phyloP scores from a whole-genome alignment of 2,329 filamentous ascomycete genomes.

The Dactylellina cionopaga region DNA sequence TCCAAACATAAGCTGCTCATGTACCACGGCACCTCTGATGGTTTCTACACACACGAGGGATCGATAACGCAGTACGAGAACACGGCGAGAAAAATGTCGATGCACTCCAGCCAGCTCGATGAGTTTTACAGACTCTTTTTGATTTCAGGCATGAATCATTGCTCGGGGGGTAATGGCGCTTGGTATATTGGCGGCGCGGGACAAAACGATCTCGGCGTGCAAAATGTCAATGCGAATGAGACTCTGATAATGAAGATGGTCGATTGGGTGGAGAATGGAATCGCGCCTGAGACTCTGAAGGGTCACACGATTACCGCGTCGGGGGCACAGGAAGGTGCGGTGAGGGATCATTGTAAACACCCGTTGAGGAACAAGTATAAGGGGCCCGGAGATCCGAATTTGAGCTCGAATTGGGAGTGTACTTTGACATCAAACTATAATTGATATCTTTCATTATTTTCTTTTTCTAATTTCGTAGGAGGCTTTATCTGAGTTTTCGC shows the following conservation, averaged over 20 bases:
- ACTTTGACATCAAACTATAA: constrained; percentile 6
- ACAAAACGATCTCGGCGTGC: constrained; percentile 12
- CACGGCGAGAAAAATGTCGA: constrained; percentile 18
- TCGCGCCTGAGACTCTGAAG: constrained; percentile 58
- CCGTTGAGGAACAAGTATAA: constrained; percentile 36
- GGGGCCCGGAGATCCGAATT: constrained; percentile 23
- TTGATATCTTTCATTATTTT: too few species aligned
- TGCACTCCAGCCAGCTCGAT: constrained; percentile 49
- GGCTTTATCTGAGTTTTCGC: too few species aligned
- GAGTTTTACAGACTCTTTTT: constrained; percentile 59
- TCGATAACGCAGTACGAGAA: constrained; percentile 12
- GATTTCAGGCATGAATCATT: constrained; percentile 59
- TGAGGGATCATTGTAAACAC: constrained; percentile 29
- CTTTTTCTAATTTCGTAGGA: too few species aligned
- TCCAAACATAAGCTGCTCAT: constrained; percentile 63
- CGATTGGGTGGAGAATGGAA: constrained; percentile 64
- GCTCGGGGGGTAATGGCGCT: constrained; percentile 57
- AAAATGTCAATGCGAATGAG: background rate
- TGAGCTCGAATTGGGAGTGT: constrained; percentile 24
- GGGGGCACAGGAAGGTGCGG: background rate
- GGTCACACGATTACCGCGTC: constrained; percentile 2
- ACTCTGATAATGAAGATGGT: constrained; percentile 63
- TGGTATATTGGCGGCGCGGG: constrained; percentile 31
- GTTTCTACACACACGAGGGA: constrained; percentile 3
- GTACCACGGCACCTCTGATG: constrained; percentile 62